phyloP scores from a whole-genome alignment of 2,329 filamentous ascomycete genomes.

The Colletotrichum liriopes region DNA sequence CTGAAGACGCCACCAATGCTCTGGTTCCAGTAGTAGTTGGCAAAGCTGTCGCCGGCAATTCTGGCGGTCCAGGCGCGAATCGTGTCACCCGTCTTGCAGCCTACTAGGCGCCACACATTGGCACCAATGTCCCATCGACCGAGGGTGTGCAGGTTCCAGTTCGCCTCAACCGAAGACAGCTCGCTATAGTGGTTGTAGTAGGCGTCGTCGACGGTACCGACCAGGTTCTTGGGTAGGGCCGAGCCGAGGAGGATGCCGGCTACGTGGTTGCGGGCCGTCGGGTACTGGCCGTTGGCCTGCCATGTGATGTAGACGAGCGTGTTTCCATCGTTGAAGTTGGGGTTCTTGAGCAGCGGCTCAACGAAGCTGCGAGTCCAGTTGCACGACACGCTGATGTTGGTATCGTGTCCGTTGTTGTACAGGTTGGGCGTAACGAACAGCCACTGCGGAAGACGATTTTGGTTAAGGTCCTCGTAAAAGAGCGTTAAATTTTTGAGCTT shows the following conservation, averaged over 20 bases:
- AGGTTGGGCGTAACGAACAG: slow-evolving; percentile 29
- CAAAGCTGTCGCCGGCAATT: slow-evolving; percentile 52
- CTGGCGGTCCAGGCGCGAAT: slow-evolving; percentile 56
- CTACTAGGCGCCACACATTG: slow-evolving; percentile 77
- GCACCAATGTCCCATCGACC: slow-evolving; percentile 81
- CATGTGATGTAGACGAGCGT: slow-evolving; percentile 80
- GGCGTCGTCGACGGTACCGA: slow-evolving; percentile 77
- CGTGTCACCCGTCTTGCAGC: slow-evolving; percentile 71
- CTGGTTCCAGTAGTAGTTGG: slow-evolving; percentile 64
- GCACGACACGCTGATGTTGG: slow-evolving; percentile 53
- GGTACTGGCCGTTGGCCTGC: slow-evolving; percentile 83
- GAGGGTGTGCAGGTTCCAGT: slow-evolving; percentile 68
- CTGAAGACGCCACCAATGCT: slow-evolving; percentile 69
- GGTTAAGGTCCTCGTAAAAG: slow-evolving; percentile 22
- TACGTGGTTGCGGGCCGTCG: slow-evolving; percentile 74
- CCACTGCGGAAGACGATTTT: slow-evolving; percentile 24
- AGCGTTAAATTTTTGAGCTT: background rate
- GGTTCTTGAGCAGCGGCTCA: slow-evolving; percentile 65
- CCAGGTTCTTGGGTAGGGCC: slow-evolving; percentile 73
- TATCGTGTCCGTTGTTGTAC: slow-evolving; percentile 29
- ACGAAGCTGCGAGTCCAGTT: slow-evolving; percentile 68
- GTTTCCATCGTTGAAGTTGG: slow-evolving; percentile 63
- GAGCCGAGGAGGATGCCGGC: slow-evolving; percentile 83
- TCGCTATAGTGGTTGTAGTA: slow-evolving; percentile 83
- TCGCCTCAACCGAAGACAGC: slow-evolving; percentile 66